Evolutionary conservation across 805 yeast species (phyloP), one percentile per base, ranked within the genome.

Genomic region (Ogataea wickerhamii): DNA sequence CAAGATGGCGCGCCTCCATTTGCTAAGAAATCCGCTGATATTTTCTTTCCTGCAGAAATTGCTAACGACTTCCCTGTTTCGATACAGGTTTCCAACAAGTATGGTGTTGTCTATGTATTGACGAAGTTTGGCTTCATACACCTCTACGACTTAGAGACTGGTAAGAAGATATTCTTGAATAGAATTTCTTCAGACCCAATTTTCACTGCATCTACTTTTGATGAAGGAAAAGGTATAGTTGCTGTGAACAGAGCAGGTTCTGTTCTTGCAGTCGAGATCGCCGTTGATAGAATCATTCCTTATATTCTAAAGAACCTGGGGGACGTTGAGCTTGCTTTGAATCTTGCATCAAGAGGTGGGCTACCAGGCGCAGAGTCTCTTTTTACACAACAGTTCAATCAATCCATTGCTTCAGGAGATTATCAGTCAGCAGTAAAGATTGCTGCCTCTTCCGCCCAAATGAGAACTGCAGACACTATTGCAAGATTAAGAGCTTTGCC

Each of bases 121-220:
- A 93, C 98, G 44, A 94, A 94, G 68, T 85, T 85, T 58, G 98
- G 98, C 19, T 93, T 93, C 68, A 88, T 93, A 55, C 98, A 93
- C 64, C 70, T 93, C 55, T 93, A 89, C 64, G 99, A 93, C 61
- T 71, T 87, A 58, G 98, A 89, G 66, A 76, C 91, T 37, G 98
- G 96, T 46, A 75, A 86, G 34, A 87, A 88, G 66, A 78, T 93
- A 61, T 93, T 89, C 65, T 93, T 93, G 61, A 93, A 93, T 72
- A 78, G 98, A 68, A 91, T 93, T 56, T 87, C 97, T 18, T 89
- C 95, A 5, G 96, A 91, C 56, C 89, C 95, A 14, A 91, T 93
- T 20, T 93, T 93, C 69, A 86, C 95, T 24, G 93, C 96, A 18
- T 66, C 91, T 20, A 62, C 80, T 40, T 86, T 78, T 61, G 77